A percentile compares a stretch with the other conserved stretches of the same genome.
These are phyloP conservation scores for Hyphochytrium catenoides DNA, from an alignment of 352 stramenopile species.

Conservation along the genomic window DNA sequence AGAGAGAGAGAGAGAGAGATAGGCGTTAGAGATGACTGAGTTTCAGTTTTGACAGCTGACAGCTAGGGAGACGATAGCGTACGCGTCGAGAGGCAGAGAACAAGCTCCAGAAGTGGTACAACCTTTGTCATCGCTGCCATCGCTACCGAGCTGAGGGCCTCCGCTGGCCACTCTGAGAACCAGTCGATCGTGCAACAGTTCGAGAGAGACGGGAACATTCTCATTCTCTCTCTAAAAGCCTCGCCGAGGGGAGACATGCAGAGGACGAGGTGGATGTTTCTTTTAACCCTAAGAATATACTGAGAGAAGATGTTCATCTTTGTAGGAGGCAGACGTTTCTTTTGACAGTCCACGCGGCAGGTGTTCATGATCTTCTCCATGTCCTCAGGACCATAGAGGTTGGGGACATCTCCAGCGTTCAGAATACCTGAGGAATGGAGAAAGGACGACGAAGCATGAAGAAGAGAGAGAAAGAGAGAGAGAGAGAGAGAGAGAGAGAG, in stretches of 20 bases:
- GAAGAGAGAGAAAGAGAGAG: no score
- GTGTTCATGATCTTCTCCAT: constrained; percentile 69
- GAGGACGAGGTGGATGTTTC: constrained; percentile 73
- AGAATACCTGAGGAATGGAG: no score
- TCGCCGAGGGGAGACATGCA: constrained; percentile 56
- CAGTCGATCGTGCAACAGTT: constrained; percentile 67
- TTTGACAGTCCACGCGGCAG: constrained; percentile 71
- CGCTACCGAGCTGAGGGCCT: constrained; percentile 50
- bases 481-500: no score
- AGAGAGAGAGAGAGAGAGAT: no score
- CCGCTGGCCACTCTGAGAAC: constrained; percentile 62
- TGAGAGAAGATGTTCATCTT: constrained; percentile 85
- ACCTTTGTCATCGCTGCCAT: constrained; percentile 43
- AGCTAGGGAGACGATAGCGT: constrained; percentile 27
- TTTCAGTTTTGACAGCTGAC: no score
- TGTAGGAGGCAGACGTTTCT: constrained; percentile 63
- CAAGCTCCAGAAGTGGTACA: no score
- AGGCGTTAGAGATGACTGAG: no score
- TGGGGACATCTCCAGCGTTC: constrained; percentile 82
- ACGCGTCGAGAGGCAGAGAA: constrained; percentile 27
- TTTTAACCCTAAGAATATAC: constrained; percentile 69
- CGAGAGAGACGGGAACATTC: constrained; percentile 63
- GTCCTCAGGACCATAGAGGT: constrained; percentile 73
- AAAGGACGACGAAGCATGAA: no score
- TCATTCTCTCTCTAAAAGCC: constrained; percentile 42